Percentiles rank a stretch among this genome's conserved stretches.
These are phyloP conservation scores for Cladosporium cucumerinum DNA, from an alignment of 2,329 filamentous ascomycete species.

Conservation along the genomic window DNA sequence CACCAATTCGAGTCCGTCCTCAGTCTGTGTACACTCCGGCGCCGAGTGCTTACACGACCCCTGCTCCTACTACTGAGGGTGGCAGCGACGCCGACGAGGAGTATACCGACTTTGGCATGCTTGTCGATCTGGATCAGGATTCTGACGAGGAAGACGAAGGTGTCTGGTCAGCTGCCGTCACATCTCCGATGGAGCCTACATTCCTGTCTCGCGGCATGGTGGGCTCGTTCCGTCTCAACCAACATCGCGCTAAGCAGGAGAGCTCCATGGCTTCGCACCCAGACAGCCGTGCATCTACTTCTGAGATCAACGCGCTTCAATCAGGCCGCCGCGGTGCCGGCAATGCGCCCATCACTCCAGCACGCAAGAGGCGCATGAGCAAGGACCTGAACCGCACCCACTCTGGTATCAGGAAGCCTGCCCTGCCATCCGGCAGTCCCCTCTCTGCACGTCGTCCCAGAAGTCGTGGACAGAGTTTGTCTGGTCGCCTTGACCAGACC, in stretches of 20 bases:
- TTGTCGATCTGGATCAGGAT: slow-evolving; percentile 27
- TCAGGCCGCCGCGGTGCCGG: slow-evolving; percentile 64
- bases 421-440: slow-evolving; percentile 18
- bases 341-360: slow-evolving; percentile 63
- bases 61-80: slow-evolving; percentile 8
- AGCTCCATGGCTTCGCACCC: slow-evolving; percentile 57
- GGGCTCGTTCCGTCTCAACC: slow-evolving; percentile 69
- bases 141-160: slow-evolving; percentile 49
- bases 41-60: slow-evolving; percentile 8
- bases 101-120: slow-evolving; percentile 14
- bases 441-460: slow-evolving; percentile 21
- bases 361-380: slow-evolving; percentile 47
- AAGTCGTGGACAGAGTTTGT: slow-evolving; percentile 20
- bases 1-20: neutral
- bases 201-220: slow-evolving; percentile 62
- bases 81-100: slow-evolving; percentile 15
- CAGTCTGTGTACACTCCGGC: neutral
- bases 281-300: slow-evolving; percentile 62
- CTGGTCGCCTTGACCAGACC: slow-evolving; percentile 16
- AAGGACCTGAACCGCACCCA: slow-evolving; percentile 27
- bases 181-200: slow-evolving; percentile 31
- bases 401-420: slow-evolving; percentile 30
- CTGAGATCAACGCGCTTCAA: slow-evolving; percentile 59
- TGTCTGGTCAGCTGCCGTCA: slow-evolving; percentile 6
- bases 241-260: slow-evolving; percentile 49